These are phyloP conservation scores for Blepharisma japonicum DNA, from an alignment of 73 alveolate species.

Conservation along the genomic window DNA sequence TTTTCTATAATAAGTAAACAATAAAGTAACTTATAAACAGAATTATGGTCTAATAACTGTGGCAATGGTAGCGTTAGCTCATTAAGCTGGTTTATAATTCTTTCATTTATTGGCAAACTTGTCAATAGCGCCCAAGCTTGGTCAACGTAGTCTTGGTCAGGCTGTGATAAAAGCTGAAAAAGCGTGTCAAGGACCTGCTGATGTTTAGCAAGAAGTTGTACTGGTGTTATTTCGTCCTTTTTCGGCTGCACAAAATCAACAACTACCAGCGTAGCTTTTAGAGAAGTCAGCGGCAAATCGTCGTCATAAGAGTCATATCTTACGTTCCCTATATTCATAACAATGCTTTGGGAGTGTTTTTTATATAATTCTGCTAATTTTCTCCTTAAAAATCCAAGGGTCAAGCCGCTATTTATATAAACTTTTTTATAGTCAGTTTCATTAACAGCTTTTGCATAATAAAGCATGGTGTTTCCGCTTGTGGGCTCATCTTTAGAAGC, in stretches of 20 bases:
- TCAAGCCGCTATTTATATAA: not conserved
- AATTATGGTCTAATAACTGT: not conserved
- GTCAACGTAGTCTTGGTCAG: not conserved
- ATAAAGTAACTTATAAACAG: not conserved
- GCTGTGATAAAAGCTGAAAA: not conserved
- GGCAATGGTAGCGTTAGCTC: not conserved
- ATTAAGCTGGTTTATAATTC: not conserved
- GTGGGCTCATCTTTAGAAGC: not conserved
- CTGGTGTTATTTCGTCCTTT: not conserved
- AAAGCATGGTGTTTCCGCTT: not conserved
- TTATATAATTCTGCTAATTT: not conserved
- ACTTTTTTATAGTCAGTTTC: slow-evolving; percentile 15
- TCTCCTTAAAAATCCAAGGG: not conserved
- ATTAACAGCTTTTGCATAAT: not conserved
- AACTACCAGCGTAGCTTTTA: not conserved
- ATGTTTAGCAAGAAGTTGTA: not conserved
- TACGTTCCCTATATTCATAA: not conserved
- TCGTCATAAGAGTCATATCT: slow-evolving; percentile 1
- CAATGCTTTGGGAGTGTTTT: slow-evolving; percentile 1
- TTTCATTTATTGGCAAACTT: not conserved
- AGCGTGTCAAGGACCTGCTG: not conserved
- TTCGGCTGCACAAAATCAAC: slow-evolving; percentile 8
- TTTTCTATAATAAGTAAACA: slow-evolving; percentile 13
- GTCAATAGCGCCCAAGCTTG: slow-evolving; percentile 21
- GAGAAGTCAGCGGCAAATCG: not conserved